Conservation (phyloP, 108 stramenopile genomes). For the Nitzschia palea region DNA sequence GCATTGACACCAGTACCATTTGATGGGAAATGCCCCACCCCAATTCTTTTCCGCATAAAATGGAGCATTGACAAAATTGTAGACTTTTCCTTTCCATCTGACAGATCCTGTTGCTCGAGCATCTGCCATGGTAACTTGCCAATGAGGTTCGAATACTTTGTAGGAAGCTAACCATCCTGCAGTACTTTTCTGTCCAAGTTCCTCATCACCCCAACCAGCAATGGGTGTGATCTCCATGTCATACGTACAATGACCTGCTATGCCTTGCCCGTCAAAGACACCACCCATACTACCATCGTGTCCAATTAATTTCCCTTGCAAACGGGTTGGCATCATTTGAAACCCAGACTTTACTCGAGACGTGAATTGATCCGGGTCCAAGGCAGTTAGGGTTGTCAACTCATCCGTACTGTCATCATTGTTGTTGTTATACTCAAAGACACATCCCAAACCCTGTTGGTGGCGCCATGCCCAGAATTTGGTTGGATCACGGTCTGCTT, state of each 20-base stretch:
- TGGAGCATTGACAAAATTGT: constrained; percentile 71
- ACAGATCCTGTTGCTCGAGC: constrained; percentile 68
- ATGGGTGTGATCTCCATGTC: constrained; percentile 65
- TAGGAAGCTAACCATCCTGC: constrained; percentile 71
- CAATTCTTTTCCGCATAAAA: constrained; percentile 94
- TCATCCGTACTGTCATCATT: not conserved
- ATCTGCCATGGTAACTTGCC: constrained; percentile 87
- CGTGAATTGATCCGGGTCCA: constrained; percentile 55
- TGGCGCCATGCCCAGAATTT: constrained; percentile 79
- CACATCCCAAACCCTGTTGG: constrained; percentile 73
- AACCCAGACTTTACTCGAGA: constrained; percentile 66
- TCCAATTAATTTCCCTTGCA: constrained; percentile 63
- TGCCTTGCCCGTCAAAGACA: constrained; percentile 48
- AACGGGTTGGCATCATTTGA: constrained; percentile 66
- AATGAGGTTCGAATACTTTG: constrained; percentile 87
- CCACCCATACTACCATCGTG: constrained; percentile 75
- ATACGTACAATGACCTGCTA: constrained; percentile 51
- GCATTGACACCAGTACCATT: constrained; percentile 92
- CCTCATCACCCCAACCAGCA: constrained; percentile 59
- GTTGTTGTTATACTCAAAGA: constrained; percentile 50
- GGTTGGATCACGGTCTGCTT: constrained; percentile 69
- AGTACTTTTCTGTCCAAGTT: constrained; percentile 61
- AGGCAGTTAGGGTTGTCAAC: constrained; percentile 1
- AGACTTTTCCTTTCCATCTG: constrained; percentile 66
- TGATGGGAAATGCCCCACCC: constrained; percentile 79